A percentile compares a stretch with the other conserved stretches of the same genome.
Evolutionary conservation across 345 rosid genomes (phyloP).

Genomic region (Salix udensis): DNA sequence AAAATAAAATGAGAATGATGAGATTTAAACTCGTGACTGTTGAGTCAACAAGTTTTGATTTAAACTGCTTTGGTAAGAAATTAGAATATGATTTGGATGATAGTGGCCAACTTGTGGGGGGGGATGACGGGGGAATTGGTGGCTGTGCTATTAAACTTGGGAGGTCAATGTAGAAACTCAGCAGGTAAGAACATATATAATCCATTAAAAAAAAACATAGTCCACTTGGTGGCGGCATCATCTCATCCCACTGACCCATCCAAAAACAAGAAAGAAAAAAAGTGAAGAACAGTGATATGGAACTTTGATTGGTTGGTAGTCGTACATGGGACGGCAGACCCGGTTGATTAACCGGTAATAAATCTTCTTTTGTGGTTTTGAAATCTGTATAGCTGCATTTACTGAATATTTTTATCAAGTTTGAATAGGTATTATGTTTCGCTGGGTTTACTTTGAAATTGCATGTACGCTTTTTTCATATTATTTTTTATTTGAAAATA

Average conservation of each 20-base stretch:
- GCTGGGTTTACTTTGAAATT: no score
- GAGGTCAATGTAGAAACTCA: background rate
- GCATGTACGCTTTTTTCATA: no score
- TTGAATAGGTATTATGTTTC: no score
- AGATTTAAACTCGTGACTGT: no score
- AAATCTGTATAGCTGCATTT: no score
- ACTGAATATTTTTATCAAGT: no score
- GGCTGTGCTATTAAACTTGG: background rate
- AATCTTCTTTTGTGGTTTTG: no score
- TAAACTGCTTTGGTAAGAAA: no score
- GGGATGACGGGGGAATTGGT: constrained; percentile 10
- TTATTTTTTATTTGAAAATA: no score
- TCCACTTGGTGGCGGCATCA: background rate
- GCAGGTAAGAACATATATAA: background rate
- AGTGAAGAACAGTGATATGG: background rate
- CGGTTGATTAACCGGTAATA: background rate
- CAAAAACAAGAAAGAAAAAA: background rate
- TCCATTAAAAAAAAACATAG: background rate
- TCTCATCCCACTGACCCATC: background rate
- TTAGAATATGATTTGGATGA: no score
- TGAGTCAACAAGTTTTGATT: no score
- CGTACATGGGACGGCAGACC: background rate
- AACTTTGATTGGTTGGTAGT: background rate
- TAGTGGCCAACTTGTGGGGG: constrained; percentile 5
- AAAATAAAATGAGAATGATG: no score